Evolutionary conservation across 1,284 basidiomycete species (phyloP).

Genomic region (Athelia sp.): DNA sequence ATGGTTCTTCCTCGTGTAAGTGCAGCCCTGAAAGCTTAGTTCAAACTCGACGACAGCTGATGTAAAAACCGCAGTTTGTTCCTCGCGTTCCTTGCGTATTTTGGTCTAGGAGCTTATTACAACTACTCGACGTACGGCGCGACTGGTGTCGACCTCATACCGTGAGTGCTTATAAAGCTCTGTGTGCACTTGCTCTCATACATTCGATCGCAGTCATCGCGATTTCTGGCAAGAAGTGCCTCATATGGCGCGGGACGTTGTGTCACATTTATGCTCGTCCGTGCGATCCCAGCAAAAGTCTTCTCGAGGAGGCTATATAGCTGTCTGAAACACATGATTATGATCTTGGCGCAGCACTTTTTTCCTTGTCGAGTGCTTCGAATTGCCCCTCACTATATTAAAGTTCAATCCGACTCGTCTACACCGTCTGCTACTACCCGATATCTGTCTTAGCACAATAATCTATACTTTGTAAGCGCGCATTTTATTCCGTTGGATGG

Average conservation of each 20-base stretch:
- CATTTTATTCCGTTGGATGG: too few species aligned
- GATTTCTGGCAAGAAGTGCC: conserved; percentile 87
- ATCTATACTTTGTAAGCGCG: too few species aligned
- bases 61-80: conserved; percentile 43
- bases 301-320: conserved; percentile 67
- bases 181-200: conserved; percentile 7
- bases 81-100: conserved; percentile 63
- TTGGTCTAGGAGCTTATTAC: conserved; percentile 73
- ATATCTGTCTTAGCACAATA: too few species aligned
- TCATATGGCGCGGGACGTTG: conserved; percentile 73
- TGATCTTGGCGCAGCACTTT: neutral
- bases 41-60: neutral
- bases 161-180: conserved; percentile 41
- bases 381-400: too few species aligned
- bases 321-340: conserved; percentile 59
- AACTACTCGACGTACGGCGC: conserved; percentile 83
- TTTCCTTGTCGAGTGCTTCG: too few species aligned
- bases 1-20: conserved; percentile 81
- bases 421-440: too few species aligned
- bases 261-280: conserved; percentile 69
- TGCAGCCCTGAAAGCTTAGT: conserved; percentile 10
- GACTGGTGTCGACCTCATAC: conserved; percentile 72
- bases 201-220: conserved; percentile 52
- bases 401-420: too few species aligned
- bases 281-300: conserved; percentile 60